These are phyloP conservation scores for Hordeum marinum DNA, from an alignment of 176 grass and related monocot species.

Conservation along the genomic window DNA sequence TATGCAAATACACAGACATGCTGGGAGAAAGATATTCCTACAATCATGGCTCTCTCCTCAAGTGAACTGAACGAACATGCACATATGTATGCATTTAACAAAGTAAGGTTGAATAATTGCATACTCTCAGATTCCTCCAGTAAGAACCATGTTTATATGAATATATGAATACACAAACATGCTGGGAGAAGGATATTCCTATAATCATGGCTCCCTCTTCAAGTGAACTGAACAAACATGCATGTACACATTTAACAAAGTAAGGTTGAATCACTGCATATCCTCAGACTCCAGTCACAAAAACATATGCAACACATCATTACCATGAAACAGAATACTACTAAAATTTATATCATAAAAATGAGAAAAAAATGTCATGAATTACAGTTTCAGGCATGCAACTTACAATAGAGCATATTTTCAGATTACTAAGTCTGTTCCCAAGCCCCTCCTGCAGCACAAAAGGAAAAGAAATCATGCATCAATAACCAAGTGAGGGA, in stretches of 20 bases:
- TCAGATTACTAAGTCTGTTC: slow-evolving; percentile 10
- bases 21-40: not conserved
- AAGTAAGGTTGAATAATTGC: not conserved
- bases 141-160: not conserved
- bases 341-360: not conserved
- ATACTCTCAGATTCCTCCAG: too few relatives aligned
- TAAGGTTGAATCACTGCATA: not conserved
- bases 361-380: not conserved
- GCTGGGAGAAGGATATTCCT: not conserved
- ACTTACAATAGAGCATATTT: slow-evolving; percentile 43
- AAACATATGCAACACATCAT: not conserved
- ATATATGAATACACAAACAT: not conserved
- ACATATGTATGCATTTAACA: not conserved
- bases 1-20: not conserved
- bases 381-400: not conserved
- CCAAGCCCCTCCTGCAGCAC: slow-evolving; percentile 31
- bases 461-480: not conserved
- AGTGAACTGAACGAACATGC: not conserved
- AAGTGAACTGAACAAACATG: not conserved
- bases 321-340: not conserved
- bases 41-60: not conserved
- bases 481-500: not conserved
- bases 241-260: not conserved
- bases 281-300: not conserved
- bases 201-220: not conserved